These are phyloP conservation scores for Fusarium vanettenii DNA, from an alignment of 2,329 filamentous ascomycete species.

Conservation along the genomic window DNA sequence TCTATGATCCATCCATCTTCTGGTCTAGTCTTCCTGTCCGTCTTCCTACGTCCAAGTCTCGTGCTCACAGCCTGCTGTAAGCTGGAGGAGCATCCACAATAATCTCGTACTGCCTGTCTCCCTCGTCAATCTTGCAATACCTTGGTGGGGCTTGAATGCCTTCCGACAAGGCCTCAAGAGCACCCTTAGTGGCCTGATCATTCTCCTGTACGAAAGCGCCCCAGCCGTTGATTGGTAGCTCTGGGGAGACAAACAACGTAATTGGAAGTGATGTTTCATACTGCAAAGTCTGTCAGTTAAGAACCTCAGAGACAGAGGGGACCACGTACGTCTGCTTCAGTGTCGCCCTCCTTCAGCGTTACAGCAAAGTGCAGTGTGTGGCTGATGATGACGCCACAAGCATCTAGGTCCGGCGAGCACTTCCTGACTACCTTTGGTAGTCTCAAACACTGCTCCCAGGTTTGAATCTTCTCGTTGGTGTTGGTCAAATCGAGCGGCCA, in stretches of 20 bases:
- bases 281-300: background rate
- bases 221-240: conserved; percentile 9
- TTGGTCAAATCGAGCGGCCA: background rate
- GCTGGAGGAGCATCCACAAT: background rate
- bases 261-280: conserved; percentile 1
- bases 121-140: background rate
- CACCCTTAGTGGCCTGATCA: background rate
- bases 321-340: background rate
- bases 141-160: conserved; percentile 8
- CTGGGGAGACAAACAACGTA: conserved; percentile 5
- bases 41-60: background rate
- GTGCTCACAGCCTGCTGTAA: background rate
- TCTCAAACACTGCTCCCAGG: conserved; percentile 5
- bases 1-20: background rate
- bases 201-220: background rate
- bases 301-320: rapidly evolving
- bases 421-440: background rate
- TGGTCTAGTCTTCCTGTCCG: background rate
- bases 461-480: background rate
- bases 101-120: background rate
- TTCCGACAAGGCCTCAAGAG: background rate
- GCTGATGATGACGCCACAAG: background rate
- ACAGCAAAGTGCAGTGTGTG: conserved; percentile 4
- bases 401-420: conserved; percentile 3
- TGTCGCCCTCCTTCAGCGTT: background rate